Base-by-base conservation (phyloP, 352 stramenopile species). In the Phytophthora meadii region DNA sequence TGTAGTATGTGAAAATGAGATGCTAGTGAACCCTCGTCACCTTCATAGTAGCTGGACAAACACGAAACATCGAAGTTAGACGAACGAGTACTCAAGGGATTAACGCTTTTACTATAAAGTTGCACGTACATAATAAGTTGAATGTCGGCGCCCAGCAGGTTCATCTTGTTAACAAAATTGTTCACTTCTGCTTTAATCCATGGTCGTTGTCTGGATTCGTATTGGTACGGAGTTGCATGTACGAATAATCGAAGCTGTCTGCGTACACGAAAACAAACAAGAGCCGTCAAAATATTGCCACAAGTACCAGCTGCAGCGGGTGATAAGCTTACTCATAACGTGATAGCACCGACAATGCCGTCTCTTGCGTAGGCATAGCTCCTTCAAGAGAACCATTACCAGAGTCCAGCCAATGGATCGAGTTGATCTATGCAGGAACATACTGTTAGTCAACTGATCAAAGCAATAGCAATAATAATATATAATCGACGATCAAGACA, bases 211-310 rank as follows among this genome's bases (percentile, higher is more conserved):
- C 49, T 65, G 0, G 77, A 61, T 10, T 79, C 67, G 48, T 84
- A 85, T 48, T 89, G 79, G 55, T 90, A 90, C 28, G 79, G 82
- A 37, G 82, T 90, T 60, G 82, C 74, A 68, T 90, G 82, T n/a
- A 90, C 74, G 34, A 76, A 76, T 8, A 90, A 57, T 41, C 76
- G 48, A 14, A 81, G 45, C n/a, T 73, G 62, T 36, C 75, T 83
- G 30, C 17, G 49, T 51, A 37, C 3, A 14, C 8, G 9, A 36
- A 36, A 36, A 36, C 30, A 14, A 4, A 14, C 8, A 36, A 11
- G 22, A 2, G 30, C 10, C 30, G 30, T 36, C 30, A 60, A 30
- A 25, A 25, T 27, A n/a, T 36, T 15, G 34, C 6, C 53, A 10
- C 9, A 41, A 39, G 48, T 30, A 32, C 24, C 9, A 7, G 3